These are phyloP conservation scores for Bodo saltans DNA, from an alignment of 78 protist species.

Conservation along the genomic window DNA sequence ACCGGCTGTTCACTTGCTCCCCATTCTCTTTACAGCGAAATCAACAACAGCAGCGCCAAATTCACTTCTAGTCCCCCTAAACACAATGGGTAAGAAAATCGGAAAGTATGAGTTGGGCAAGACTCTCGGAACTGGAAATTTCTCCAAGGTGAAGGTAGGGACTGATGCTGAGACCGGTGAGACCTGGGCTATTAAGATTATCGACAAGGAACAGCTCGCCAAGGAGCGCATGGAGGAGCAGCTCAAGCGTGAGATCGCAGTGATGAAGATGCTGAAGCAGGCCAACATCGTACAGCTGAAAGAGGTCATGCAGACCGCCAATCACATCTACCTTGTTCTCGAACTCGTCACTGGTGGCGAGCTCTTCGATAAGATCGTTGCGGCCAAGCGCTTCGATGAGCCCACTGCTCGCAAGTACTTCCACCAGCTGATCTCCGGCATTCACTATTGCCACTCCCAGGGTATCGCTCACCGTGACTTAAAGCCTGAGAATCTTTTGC, in stretches of 20 bases:
- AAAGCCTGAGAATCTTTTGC: conserved; percentile 70
- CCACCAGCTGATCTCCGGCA: conserved; percentile 35
- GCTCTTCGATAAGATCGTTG: conserved; percentile 47
- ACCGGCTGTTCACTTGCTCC: background rate
- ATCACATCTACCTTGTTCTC: conserved; percentile 45
- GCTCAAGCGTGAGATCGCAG: conserved; percentile 39
- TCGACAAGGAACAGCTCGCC: conserved; percentile 23
- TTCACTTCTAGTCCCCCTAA: background rate
- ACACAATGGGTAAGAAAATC: conserved; percentile 23
- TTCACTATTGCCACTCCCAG: conserved; percentile 39
- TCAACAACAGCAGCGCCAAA: background rate
- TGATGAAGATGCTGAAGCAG: conserved; percentile 43
- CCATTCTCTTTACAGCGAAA: background rate
- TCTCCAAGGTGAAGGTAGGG: conserved; percentile 48
- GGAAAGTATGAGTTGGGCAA: conserved; percentile 44
- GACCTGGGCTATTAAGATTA: conserved; percentile 36
- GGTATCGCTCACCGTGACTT: conserved; percentile 53
- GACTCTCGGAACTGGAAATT: conserved; percentile 44
- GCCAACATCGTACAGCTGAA: conserved; percentile 31
- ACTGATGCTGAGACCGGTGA: conserved; percentile 26
- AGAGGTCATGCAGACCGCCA: conserved; percentile 35
- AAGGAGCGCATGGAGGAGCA: conserved; percentile 46
- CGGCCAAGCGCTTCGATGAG: conserved; percentile 32
- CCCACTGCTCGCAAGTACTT: conserved; percentile 27
- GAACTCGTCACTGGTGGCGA: conserved; percentile 56